These are phyloP conservation scores for Orychophragmus violaceus DNA, from an alignment of 345 rosid genomes.

Conservation along the genomic window DNA sequence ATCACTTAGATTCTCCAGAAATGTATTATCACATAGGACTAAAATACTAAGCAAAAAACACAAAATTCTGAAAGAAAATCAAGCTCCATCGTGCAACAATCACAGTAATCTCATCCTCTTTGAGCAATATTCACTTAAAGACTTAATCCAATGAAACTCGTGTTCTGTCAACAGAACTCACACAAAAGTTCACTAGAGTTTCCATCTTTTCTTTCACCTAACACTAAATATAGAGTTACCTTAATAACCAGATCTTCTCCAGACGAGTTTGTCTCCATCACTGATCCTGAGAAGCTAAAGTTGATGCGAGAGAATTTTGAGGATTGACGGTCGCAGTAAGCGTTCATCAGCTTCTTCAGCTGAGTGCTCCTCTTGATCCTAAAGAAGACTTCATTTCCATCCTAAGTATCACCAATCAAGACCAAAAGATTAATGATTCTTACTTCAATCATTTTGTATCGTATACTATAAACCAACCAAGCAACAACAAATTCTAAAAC, in stretches of 20 bases:
- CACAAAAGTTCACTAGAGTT: too few species aligned
- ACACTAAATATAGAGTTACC: slow-evolving; percentile 3
- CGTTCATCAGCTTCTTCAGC: too few species aligned
- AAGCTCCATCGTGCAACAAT: not conserved
- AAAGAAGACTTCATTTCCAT: too few species aligned
- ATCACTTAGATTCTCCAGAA: not conserved
- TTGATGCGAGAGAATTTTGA: too few species aligned
- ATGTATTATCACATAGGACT: not conserved
- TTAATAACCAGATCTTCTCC: slow-evolving; percentile 28
- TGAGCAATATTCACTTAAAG: not conserved
- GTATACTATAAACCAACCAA: too few species aligned
- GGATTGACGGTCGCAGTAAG: too few species aligned
- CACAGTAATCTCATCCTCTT: not conserved
- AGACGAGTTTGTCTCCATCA: slow-evolving; percentile 30
- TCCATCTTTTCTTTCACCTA: not conserved
- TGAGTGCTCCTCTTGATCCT: too few species aligned
- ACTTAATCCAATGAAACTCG: not conserved
- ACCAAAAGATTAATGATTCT: too few species aligned
- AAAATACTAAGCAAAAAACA: not conserved
- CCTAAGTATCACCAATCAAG: too few species aligned
- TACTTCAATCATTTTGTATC: too few species aligned
- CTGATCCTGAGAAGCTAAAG: not conserved
- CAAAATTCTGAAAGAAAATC: too few species aligned
- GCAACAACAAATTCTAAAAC: too few species aligned
- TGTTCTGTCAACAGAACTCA: not conserved